Percentiles rank a stretch among this genome's conserved stretches.
phyloP scores from a whole-genome alignment of 768 basidiomycete species.

The Tulasnella sp. region DNA sequence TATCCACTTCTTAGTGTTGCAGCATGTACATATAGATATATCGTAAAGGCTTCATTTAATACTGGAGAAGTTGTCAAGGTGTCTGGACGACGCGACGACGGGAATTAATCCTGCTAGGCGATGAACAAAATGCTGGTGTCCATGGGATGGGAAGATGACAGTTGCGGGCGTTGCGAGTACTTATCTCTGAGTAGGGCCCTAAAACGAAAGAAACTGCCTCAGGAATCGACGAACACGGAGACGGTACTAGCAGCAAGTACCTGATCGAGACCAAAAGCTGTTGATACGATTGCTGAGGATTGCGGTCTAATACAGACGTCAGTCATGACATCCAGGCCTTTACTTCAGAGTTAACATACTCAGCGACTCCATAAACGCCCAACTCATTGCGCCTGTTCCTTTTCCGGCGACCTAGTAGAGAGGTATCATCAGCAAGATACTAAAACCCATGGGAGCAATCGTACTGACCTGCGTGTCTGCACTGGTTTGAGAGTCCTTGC shows the following conservation, averaged over 20 bases:
- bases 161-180: conserved; percentile 35
- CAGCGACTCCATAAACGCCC: conserved; percentile 26
- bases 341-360: conserved; percentile 16
- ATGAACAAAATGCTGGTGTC: conserved; percentile 30
- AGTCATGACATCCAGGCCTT: neutral
- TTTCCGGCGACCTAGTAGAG: too few species aligned
- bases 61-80: too few species aligned
- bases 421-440: too few species aligned
- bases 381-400: conserved; percentile 40
- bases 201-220: conserved; percentile 30
- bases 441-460: too few species aligned
- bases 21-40: too few species aligned
- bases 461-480: conserved; percentile 36
- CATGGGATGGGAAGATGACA: conserved; percentile 26
- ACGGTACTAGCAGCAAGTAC: neutral
- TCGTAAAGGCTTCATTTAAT: too few species aligned
- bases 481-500: conserved; percentile 33
- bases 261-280: conserved; percentile 21
- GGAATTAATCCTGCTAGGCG: conserved; percentile 9
- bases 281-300: conserved; percentile 29
- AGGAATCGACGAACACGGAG: too few species aligned
- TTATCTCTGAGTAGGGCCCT: conserved; percentile 31
- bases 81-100: too few species aligned
- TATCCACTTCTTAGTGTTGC: too few species aligned
- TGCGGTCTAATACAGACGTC: conserved; percentile 27